Base-by-base conservation (phyloP, 2,329 filamentous ascomycete genomes). In the Colletotrichum sp. region DNA sequence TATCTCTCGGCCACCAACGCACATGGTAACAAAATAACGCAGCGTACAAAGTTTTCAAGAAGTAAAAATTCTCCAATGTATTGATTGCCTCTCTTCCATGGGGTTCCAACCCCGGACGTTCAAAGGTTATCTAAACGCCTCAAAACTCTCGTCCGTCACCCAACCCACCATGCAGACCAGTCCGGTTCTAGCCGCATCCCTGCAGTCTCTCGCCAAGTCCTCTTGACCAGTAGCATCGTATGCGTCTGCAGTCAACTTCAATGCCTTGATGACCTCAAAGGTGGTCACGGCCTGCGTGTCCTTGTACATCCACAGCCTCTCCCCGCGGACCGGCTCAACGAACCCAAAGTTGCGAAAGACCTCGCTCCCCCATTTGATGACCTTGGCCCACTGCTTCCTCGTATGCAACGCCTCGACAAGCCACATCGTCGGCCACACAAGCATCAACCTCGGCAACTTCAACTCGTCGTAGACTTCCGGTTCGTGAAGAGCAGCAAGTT, bases 351-450 rank as follows among this genome's bases (percentile, higher is more conserved):
- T 82, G 9, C 82, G 78, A 76, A 85, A 67, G 68, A 83, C 79
- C 78, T 80, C 78, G 8, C 77, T 70, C 3, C 78, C 80, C 72
- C 82, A 82, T 73, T 77, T 79, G 34, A 81, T 67, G n/a, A 81
- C 83, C 77, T 83, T 84, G 21, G 68, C 75, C 71, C 83, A 81
- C 72, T 83, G 82, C 76, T 80, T 82, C 13, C 81, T 79, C 21
- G 81, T 80, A 18, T 79, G 77, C 71, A 83, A 81, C 38, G 82
- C 83, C 62, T 81, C 80, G 9, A 83, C 71, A 2, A 85, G 79
- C 83, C 83, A 85, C 79, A 85, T 82, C 55, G 77, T 80, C 26
- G 83, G 82, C 75, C 82, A 84, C 3, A 85, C 80, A 34, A 85
- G 79, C 71, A 80, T 81, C 71, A 85, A 76, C 38, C 82, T 78